These are phyloP conservation scores for Candida insectorum DNA, from an alignment of 805 yeast genomes.

Conservation along the genomic window DNA sequence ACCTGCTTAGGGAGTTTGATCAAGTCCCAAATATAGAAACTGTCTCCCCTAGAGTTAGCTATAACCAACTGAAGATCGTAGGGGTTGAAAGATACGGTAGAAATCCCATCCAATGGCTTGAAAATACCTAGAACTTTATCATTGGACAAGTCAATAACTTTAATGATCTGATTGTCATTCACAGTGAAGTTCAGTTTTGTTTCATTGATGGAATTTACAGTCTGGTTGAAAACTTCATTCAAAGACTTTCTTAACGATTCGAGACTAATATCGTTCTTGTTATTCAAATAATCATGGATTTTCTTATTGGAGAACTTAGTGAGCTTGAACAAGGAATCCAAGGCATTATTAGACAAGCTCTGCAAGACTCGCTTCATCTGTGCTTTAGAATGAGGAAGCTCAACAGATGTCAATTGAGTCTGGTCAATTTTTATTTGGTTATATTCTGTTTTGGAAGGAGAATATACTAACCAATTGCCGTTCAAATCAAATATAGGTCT, in stretches of 20 bases:
- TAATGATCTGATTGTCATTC: conserved; percentile 35
- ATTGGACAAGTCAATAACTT: conserved; percentile 46
- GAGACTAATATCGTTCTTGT: conserved; percentile 21
- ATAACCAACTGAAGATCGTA: conserved; percentile 56
- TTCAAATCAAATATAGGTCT: conserved; percentile 47
- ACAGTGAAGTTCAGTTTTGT: conserved; percentile 10
- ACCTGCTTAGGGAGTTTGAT: conserved; percentile 49
- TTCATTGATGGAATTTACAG: conserved; percentile 25
- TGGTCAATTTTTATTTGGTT: conserved; percentile 22
- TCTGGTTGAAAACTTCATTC: conserved; percentile 30
- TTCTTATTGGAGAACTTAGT: conserved; percentile 43
- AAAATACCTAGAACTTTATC: conserved; percentile 41
- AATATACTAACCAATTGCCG: conserved; percentile 48
- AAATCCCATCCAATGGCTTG: conserved; percentile 60
- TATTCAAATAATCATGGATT: conserved; percentile 33
- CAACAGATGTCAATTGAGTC: conserved; percentile 38
- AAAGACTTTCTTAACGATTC: conserved; percentile 30
- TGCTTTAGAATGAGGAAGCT: conserved; percentile 46
- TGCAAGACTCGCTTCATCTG: conserved; percentile 47
- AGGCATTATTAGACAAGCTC: conserved; percentile 47
- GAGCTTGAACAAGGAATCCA: conserved; percentile 47
- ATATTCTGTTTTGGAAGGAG: conserved; percentile 38
- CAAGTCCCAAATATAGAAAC: conserved; percentile 61
- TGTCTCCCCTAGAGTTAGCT: conserved; percentile 57
- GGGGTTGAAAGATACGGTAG: conserved; percentile 58